phyloP scores from a whole-genome alignment of 345 rosid species.

The Populus deltoides region DNA sequence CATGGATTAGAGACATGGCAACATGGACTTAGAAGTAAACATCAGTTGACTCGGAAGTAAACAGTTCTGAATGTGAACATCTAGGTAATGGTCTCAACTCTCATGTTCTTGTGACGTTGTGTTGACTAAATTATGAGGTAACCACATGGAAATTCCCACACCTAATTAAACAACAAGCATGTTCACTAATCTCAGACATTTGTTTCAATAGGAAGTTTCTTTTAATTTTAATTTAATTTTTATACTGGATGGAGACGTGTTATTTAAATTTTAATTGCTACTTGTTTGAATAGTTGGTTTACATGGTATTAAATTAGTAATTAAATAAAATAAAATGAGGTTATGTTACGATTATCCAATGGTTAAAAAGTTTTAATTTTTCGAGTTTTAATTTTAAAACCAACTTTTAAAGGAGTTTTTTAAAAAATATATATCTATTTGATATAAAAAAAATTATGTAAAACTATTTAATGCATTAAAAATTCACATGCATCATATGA shows the following conservation, averaged over 20 bases:
- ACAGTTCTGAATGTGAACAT: not conserved
- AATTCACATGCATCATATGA: too few species aligned
- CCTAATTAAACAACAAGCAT: not conserved
- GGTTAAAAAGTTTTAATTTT: too few species aligned
- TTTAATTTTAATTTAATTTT: not conserved
- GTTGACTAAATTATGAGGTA: not conserved
- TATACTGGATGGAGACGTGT: too few species aligned
- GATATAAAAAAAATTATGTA: too few species aligned
- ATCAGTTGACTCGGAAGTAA: slow-evolving; percentile 8
- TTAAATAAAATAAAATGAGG: too few species aligned
- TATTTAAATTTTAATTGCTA: not conserved
- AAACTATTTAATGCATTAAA: too few species aligned
- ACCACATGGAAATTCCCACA: not conserved
- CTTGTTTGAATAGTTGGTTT: not conserved
- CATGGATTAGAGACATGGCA: not conserved
- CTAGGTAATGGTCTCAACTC: not conserved
- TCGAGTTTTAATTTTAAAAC: too few species aligned
- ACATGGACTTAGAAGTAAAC: not conserved
- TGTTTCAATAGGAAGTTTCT: not conserved
- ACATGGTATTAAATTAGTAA: not conserved
- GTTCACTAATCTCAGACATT: not conserved
- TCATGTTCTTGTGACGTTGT: not conserved
- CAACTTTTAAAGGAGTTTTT: too few species aligned
- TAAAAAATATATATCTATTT: too few species aligned
- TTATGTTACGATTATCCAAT: too few species aligned